Evolutionary conservation across 768 basidiomycete genomes (phyloP).

Genomic region (Hirschioporus abietinus): DNA sequence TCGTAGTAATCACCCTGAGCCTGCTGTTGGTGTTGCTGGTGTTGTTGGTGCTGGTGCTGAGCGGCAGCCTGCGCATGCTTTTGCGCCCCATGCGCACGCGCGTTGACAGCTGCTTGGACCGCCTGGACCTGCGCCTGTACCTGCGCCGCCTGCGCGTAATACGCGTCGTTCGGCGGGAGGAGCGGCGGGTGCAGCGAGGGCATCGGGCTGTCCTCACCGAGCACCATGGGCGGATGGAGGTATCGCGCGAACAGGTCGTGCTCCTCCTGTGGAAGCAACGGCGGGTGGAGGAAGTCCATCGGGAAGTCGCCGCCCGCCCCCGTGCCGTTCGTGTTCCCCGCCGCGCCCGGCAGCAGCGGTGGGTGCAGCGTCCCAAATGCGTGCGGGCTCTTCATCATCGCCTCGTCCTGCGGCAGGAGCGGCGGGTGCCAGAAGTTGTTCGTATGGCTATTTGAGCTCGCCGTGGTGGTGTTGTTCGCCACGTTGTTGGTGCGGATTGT

Average conservation of each 20-base stretch:
- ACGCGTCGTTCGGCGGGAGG: constrained; percentile 30
- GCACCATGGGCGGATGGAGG: constrained; percentile 52
- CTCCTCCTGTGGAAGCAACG: constrained; percentile 58
- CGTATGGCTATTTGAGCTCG: constrained; percentile 40
- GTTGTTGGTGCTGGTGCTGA: constrained; percentile 11
- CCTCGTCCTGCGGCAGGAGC: constrained; percentile 56
- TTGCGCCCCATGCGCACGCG: constrained; percentile 4
- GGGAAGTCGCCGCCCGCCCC: constrained; percentile 21
- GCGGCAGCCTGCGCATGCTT: constrained; percentile 17
- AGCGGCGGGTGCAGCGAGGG: constrained; percentile 18
- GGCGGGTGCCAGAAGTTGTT: constrained; percentile 72
- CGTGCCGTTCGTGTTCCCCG: constrained; percentile 29
- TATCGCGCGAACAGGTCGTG: constrained; percentile 52
- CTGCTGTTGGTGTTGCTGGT: constrained; percentile 2
- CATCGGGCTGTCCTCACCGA: constrained; percentile 31
- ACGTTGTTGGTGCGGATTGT: neutral
- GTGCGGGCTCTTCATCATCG: constrained; percentile 26
- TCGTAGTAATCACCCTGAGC: constrained; percentile 1
- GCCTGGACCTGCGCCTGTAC: constrained; percentile 4
- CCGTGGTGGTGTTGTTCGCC: constrained; percentile 14
- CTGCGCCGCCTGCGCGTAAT: constrained; percentile 22
- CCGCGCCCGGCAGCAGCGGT: constrained; percentile 53
- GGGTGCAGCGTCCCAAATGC: constrained; percentile 41
- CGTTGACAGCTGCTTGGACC: neutral
- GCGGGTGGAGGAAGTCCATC: constrained; percentile 70